These are phyloP conservation scores for Pezicula carpinea DNA, from an alignment of 2,329 filamentous ascomycete species.

Conservation along the genomic window DNA sequence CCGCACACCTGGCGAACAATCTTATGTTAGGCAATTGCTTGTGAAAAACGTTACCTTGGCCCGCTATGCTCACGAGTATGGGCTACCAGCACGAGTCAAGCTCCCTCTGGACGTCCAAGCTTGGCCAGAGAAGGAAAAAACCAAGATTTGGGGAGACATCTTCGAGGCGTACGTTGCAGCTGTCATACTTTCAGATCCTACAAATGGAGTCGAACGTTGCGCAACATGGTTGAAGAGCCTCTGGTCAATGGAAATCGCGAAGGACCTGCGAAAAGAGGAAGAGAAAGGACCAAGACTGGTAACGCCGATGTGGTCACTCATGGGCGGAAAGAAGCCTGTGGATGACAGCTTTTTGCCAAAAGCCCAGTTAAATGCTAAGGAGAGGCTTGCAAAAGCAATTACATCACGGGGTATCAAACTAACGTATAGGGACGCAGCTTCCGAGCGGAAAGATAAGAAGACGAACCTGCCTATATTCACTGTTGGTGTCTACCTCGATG, in stretches of 20 bases:
- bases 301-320: constrained; percentile 25
- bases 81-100: constrained; percentile 59
- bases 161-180: constrained; percentile 90
- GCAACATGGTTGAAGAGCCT: constrained; percentile 69
- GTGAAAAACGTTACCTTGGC: constrained; percentile 78
- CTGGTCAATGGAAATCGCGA: constrained; percentile 62
- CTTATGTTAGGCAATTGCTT: constrained; percentile 72
- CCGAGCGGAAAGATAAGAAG: constrained; percentile 49
- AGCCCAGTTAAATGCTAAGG: constrained; percentile 43
- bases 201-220: constrained; percentile 55
- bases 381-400: constrained; percentile 46
- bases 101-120: constrained; percentile 45
- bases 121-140: constrained; percentile 45
- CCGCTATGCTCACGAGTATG: constrained; percentile 65
- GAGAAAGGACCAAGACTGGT: constrained; percentile 12
- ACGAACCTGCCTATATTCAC: constrained; percentile 53
- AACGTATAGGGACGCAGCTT: constrained; percentile 54
- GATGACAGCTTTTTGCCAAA: constrained; percentile 1
- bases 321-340: constrained; percentile 11
- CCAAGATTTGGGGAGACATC: constrained; percentile 78
- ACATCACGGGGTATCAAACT: constrained; percentile 50
- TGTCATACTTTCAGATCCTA: constrained; percentile 62
- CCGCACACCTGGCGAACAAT: constrained; percentile 62
- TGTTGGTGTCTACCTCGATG: constrained; percentile 61
- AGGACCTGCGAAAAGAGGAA: constrained; percentile 44